Evolutionary conservation across 2,329 filamentous ascomycete species (phyloP).

Genomic region (Aspergillus quadrilineatus): DNA sequence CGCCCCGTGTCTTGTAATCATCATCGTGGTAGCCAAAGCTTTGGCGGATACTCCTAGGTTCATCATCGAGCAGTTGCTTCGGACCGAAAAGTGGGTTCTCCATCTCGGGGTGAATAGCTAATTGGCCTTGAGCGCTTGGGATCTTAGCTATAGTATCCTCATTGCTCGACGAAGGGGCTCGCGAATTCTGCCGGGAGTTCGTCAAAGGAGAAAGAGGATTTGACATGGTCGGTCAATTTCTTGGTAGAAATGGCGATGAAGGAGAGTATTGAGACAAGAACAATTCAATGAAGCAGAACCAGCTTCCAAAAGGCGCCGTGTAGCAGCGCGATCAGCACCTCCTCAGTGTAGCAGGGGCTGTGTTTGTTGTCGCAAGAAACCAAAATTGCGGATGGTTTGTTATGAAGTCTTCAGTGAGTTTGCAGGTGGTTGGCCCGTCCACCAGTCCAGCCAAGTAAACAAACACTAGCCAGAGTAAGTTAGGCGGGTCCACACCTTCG

Average conservation of each 20-base stretch:
- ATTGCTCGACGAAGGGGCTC: conserved; percentile 32
- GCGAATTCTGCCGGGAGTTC: conserved; percentile 43
- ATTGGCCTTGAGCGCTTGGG: conserved; percentile 17
- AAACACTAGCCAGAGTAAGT: too few species aligned
- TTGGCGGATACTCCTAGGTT: conserved; percentile 8
- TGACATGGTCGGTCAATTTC: conserved; percentile 31
- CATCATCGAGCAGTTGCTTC: conserved; percentile 23
- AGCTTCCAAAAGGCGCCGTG: too few species aligned
- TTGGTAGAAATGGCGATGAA: not conserved
- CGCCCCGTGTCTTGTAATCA: conserved; percentile 18
- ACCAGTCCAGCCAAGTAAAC: too few species aligned
- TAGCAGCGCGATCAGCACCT: too few species aligned
- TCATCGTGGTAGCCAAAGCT: conserved; percentile 17
- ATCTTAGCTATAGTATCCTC: conserved; percentile 17
- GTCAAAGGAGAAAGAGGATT: conserved; percentile 44
- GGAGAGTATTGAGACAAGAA: not conserved
- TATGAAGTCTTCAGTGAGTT: too few species aligned
- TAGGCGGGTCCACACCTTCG: too few species aligned
- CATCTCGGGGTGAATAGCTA: conserved; percentile 19
- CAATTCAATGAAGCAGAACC: too few species aligned
- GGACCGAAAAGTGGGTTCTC: conserved; percentile 30
- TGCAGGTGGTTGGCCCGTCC: too few species aligned
- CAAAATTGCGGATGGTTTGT: too few species aligned
- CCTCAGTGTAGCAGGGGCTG: too few species aligned
- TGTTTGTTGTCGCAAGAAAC: too few species aligned